Conservation (phyloP, 768 basidiomycete genomes). For the Strobilomyces echinocephalus region DNA sequence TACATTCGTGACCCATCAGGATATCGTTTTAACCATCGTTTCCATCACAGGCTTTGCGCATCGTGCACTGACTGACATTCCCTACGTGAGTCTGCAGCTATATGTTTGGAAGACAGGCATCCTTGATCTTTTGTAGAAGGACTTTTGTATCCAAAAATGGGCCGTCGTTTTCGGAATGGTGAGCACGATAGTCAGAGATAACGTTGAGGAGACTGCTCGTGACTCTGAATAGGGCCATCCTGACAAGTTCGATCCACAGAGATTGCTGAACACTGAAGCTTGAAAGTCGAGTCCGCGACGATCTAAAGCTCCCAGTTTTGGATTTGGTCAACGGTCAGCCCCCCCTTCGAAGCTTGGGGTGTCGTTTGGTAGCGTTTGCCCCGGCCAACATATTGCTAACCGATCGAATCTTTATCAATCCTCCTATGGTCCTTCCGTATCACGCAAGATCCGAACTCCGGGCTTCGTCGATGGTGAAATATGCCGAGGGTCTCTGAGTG, state of each 20-base stretch:
- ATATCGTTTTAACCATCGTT: neutral
- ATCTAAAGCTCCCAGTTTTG: conserved; percentile 52
- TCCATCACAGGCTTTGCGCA: conserved; percentile 55
- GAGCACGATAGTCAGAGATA: neutral
- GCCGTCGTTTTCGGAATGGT: conserved; percentile 38
- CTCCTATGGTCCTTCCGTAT: conserved; percentile 64
- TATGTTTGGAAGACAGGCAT: neutral
- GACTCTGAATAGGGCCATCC: conserved; percentile 44
- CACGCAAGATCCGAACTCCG: conserved; percentile 41
- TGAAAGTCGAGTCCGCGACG: conserved; percentile 46
- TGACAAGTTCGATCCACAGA: conserved; percentile 52
- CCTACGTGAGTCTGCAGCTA: conserved; percentile 43
- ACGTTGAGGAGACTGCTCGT: neutral
- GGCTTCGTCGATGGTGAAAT: conserved; percentile 53
- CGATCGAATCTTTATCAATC: conserved; percentile 63
- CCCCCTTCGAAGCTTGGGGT: neutral
- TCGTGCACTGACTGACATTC: conserved; percentile 57
- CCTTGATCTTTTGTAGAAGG: conserved; percentile 24
- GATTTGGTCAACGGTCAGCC: conserved; percentile 45
- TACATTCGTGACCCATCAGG: neutral
- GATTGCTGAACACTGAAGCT: conserved; percentile 45
- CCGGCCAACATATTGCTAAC: conserved; percentile 56
- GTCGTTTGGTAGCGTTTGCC: conserved; percentile 47
- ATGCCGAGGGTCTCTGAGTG: conserved; percentile 16
- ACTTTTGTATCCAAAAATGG: conserved; percentile 33